Evolutionary conservation across 2,329 filamentous ascomycete species (phyloP), one percentile per base, ranked within the genome.

Genomic region (Fusarium musae): DNA sequence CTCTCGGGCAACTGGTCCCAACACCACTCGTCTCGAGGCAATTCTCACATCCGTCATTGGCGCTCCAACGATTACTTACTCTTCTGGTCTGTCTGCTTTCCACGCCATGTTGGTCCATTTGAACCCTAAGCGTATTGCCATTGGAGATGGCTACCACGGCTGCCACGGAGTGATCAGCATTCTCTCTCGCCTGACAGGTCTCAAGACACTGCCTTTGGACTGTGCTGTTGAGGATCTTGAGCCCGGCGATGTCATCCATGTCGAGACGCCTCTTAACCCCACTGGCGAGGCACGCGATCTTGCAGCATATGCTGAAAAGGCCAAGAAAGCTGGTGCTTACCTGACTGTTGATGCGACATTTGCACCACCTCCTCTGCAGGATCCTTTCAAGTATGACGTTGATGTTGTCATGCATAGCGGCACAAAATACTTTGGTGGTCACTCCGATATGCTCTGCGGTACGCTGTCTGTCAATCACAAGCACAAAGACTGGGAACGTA

Each of bases 371-470:
- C 93, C 94, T 34, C 85, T 99, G 66, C 92, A 94, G 80, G 93
- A 98, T 78, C 95, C 96, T 1, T 96, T 98, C 78, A 79, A 82
- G 34, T 92, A 89, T 80, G 96, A 94, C 52, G 94, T 93, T 34
- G 96, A 98, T 82, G 83, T 95, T 2, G 89, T 97, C 39, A 93
- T 98, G 93, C 96, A 99, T 83, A 93, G 89, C 58, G 96, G 95
- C 7, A 97, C 95, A 23, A 99, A 98, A 86, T 99, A 98, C 83
- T 90, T 99, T 75, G 96, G 96, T 26, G 96, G 96, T 1, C 96
- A 99, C 84, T 96, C 92, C 74, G 96, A 99, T 83, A 88, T 98
- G 87, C 89, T 98, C 10, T 97, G 93, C 79, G 96, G 96, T 28
- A 92, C 97, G 23, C 84, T 99, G 34, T 89, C 90, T 0, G 88